Conservation (phyloP, 2,329 filamentous ascomycete genomes). For the Aureobasidium sp. region DNA sequence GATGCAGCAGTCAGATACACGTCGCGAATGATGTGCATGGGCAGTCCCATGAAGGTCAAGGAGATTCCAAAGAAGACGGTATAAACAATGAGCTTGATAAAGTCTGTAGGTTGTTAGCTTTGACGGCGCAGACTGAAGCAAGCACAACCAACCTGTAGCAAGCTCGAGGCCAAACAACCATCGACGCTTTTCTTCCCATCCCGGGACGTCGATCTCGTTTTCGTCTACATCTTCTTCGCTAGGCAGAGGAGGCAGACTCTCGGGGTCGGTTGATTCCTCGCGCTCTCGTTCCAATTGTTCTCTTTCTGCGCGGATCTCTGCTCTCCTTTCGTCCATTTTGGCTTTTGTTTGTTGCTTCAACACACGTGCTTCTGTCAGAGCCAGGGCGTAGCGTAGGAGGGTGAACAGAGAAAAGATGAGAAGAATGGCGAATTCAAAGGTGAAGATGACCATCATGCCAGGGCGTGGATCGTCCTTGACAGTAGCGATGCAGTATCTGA, state of each 20-base stretch:
- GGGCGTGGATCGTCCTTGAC: conserved; percentile 84
- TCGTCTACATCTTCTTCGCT: conserved; percentile 76
- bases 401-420: conserved; percentile 75
- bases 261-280: conserved; percentile 32
- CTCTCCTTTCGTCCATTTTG: conserved; percentile 60
- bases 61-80: conserved; percentile 88
- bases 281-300: conserved; percentile 33
- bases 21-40: conserved; percentile 94
- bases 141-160: conserved; percentile 47
- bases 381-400: conserved; percentile 68
- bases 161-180: conserved; percentile 88
- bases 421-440: conserved; percentile 92
- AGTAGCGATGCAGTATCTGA: conserved; percentile 72
- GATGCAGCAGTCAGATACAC: conserved; percentile 90
- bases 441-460: conserved; percentile 99
- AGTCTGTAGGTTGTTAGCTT: conserved; percentile 51
- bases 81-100: conserved; percentile 85
- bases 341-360: conserved; percentile 65
- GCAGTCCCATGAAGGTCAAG: conserved; percentile 86
- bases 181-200: conserved; percentile 93
- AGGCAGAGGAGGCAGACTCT: conserved; percentile 40
- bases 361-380: conserved; percentile 69
- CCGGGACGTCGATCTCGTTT: conserved; percentile 88
- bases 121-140: not conserved
- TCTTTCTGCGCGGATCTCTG: conserved; percentile 53